Base-by-base conservation (phyloP, 345 rosid species). In the Draba incana region DNA sequence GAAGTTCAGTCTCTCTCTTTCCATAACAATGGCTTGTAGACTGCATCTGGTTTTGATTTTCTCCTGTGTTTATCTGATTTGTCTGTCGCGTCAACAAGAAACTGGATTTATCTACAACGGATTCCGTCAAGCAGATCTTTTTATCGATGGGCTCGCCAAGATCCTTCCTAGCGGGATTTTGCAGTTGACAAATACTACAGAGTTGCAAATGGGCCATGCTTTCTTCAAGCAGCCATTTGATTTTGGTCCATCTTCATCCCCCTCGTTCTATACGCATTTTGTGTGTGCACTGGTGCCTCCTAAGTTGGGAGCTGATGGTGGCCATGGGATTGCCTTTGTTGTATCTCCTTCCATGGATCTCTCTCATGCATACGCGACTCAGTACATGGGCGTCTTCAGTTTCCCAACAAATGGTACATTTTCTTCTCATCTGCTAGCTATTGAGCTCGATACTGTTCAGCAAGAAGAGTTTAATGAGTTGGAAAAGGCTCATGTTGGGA, bases 401-500 rank as follows among this genome's bases (percentile, higher is more conserved):
- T 0, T 1, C 6, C n/a, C 70, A 31, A 69, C 14, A 70, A 30
- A 62, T 31, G 79, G 85, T 1, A 20, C 10, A 2, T 0, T 55
- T 16, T 30, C 76, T 46, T 81, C 82, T 67, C 88, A 73, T 44
- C 68, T 88, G 15, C 24, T 86, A 25, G 84, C 84, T 1, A 72
- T 86, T n/a, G 89, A 85, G 77, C 76, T 84, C n/a, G 87, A 86
- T 75, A 68, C 89, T 0, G 74, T 80, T n/a, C n/a, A n/a, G n/a
- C 6, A 3, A 8, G 4, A 69, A 3, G 86, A 78, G 20, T 70
- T 80, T 24, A 7, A 65, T 0, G 83, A 84, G 11, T 3, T 68
- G 14, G 11, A 68, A 1, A 57, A 35, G 23, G 75, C 82, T 39
- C 93, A 82, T 66, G 88, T 88, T 6, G 85, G 86, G 12, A 27